Evolutionary conservation across 768 basidiomycete genomes (phyloP), one percentile per base, ranked within the genome.

Genomic region (Auriscalpium vulgare): DNA sequence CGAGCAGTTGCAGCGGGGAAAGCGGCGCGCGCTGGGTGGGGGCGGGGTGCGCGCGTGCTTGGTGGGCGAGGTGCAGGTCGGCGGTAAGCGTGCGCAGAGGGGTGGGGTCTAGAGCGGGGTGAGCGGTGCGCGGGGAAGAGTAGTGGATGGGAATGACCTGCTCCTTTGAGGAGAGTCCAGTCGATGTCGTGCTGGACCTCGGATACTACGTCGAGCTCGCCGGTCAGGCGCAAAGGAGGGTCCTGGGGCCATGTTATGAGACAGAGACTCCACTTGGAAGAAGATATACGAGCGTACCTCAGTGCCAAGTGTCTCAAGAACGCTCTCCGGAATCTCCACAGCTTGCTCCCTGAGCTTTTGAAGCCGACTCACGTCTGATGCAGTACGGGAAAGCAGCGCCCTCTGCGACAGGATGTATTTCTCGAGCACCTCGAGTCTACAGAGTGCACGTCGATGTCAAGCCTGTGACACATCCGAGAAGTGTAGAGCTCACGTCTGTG

Each of bases 371-470:
- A 90, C 79, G 70, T 89, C 87, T 61, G 76, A 69, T 59, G 80
- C 78, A 34, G 85, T 84, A 36, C 78, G 78, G 50, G 76, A 74
- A 43, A 90, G 78, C 37, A 87, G 62, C 17, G 72, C 66, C 66
- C 71, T 79, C 69, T 90, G 88, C 44, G 78, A 72, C 54, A 78
- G 74, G 59, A 90, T 78, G 69, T 83, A 90, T 49, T 71, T 71
- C 63, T 81, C 78, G 62, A 90, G 84, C 74, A 84, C 84, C 68
- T 85, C 77, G 62, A 82, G 68, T 63, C 83, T 85, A 37, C 13
- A 48, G 5, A 23, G 9, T 11, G 9, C 16, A 23, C 34, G 10
- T 47, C 46, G 21, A 21, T 21, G 21, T 21, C 21, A 21, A 19
- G 17, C 14, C 2, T 19, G 19, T 29, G 29, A 29, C 29, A 29